Conservation (phyloP, 2,329 filamentous ascomycete species). For the Sporothrix pseudoabietina region DNA sequence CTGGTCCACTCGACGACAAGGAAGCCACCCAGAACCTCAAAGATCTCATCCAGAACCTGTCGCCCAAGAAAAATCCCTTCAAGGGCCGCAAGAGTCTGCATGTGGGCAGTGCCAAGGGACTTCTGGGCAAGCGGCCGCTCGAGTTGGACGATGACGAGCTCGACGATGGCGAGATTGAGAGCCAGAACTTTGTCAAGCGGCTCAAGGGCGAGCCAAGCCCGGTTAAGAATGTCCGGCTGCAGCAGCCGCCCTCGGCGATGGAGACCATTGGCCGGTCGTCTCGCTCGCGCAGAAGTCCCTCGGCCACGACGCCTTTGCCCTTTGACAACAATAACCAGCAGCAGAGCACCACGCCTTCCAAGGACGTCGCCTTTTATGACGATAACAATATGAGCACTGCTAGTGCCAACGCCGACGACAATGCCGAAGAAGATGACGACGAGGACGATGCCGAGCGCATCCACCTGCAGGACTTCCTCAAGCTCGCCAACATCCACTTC, state of each 20-base stretch:
- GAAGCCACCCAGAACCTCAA: conserved; percentile 69
- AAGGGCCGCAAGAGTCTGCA: conserved; percentile 75
- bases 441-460: conserved; percentile 66
- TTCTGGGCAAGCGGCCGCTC: conserved; percentile 72
- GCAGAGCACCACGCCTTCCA: conserved; percentile 42
- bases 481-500: conserved; percentile 94
- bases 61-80: conserved; percentile 69
- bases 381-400: conserved; percentile 37
- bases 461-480: conserved; percentile 87
- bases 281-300: conserved; percentile 52
- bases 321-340: conserved; percentile 34
- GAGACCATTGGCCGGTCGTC: conserved; percentile 64
- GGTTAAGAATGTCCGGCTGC: conserved; percentile 72
- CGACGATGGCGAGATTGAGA: conserved; percentile 55
- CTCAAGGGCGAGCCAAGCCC: conserved; percentile 74
- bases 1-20: conserved; percentile 55
- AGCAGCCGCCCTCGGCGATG: conserved; percentile 67
- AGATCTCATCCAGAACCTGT: conserved; percentile 76
- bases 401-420: conserved; percentile 43
- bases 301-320: conserved; percentile 44
- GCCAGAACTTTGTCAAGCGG: conserved; percentile 65
- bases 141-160: conserved; percentile 64
- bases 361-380: conserved; percentile 37
- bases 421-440: conserved; percentile 1
- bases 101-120: conserved; percentile 70